Conservation (phyloP, 352 stramenopile species). For the Phytopythium chamaehyphon region DNA sequence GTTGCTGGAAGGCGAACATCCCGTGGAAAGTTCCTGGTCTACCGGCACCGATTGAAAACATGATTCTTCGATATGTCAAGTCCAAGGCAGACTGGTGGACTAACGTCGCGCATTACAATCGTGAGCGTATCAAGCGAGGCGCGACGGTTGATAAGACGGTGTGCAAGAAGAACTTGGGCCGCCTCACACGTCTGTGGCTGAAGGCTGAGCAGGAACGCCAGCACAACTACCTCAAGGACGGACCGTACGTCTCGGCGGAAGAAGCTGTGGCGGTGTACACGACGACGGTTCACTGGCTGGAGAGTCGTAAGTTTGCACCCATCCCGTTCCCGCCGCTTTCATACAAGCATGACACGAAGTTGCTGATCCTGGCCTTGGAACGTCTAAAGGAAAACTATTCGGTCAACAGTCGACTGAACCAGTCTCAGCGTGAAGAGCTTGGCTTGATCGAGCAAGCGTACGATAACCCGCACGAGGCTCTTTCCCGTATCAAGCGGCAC, state of each 20-base stretch:
- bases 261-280: slow-evolving; percentile 99
- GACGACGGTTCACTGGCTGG: slow-evolving; percentile 99
- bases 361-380: slow-evolving; percentile 98
- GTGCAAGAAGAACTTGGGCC: slow-evolving; percentile 99
- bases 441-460: slow-evolving; percentile 99
- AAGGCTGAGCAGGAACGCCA: slow-evolving; percentile 99
- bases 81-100: slow-evolving; percentile 98
- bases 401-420: slow-evolving; percentile 97
- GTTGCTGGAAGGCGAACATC: slow-evolving; percentile 99
- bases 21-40: slow-evolving; percentile 99
- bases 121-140: slow-evolving; percentile 98
- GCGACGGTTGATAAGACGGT: slow-evolving; percentile 99
- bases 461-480: slow-evolving; percentile 98
- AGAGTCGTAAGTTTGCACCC: slow-evolving; percentile 98
- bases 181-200: slow-evolving; percentile 98
- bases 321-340: slow-evolving; percentile 99
- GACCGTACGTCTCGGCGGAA: slow-evolving; percentile 98
- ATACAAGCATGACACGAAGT: slow-evolving; percentile 99
- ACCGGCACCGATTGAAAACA: slow-evolving; percentile 99
- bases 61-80: slow-evolving; percentile 99
- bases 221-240: slow-evolving; percentile 99
- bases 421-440: slow-evolving; percentile 97
- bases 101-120: slow-evolving; percentile 99
- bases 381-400: slow-evolving; percentile 99
- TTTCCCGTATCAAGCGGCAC: slow-evolving; percentile 99